A percentile compares a stretch with the other conserved stretches of the same genome.
Conservation (phyloP, 2,329 filamentous ascomycete species). For the Penicillium hordei region DNA sequence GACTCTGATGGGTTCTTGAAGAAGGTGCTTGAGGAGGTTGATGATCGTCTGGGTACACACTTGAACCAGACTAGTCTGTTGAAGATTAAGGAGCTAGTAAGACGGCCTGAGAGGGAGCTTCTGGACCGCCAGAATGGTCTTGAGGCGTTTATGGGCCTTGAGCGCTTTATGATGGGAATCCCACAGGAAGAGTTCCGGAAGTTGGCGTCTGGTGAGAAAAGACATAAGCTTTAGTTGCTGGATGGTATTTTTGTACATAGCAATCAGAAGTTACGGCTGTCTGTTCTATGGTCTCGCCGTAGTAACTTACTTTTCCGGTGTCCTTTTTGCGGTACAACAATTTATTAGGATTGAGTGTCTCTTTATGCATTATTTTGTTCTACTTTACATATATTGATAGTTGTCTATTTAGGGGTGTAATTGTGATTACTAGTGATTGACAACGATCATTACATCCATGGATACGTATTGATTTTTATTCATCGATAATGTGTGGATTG, state of each 20-base stretch:
- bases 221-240: constrained; percentile 73
- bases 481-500: not conserved
- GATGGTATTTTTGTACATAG: constrained; percentile 5
- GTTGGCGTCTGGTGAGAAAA: constrained; percentile 84
- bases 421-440: not conserved
- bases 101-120: constrained; percentile 68
- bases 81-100: constrained; percentile 81
- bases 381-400: not conserved
- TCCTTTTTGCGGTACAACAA: too few relatives aligned
- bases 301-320: not conserved
- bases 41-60: constrained; percentile 76
- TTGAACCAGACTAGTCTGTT: constrained; percentile 75
- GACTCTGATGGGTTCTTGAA: constrained; percentile 69
- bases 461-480: not conserved
- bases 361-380: not conserved
- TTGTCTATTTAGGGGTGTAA: too few relatives aligned
- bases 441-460: not conserved
- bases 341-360: not conserved
- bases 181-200: constrained; percentile 88
- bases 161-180: constrained; percentile 74
- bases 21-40: constrained; percentile 74
- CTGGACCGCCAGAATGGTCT: constrained; percentile 75
- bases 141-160: constrained; percentile 83
- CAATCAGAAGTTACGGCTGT: not conserved
- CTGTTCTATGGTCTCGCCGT: not conserved